Evolutionary conservation across 2,329 filamentous ascomycete species (phyloP), one percentile per base, ranked within the genome.

Genomic region (Ilyonectria destructans): DNA sequence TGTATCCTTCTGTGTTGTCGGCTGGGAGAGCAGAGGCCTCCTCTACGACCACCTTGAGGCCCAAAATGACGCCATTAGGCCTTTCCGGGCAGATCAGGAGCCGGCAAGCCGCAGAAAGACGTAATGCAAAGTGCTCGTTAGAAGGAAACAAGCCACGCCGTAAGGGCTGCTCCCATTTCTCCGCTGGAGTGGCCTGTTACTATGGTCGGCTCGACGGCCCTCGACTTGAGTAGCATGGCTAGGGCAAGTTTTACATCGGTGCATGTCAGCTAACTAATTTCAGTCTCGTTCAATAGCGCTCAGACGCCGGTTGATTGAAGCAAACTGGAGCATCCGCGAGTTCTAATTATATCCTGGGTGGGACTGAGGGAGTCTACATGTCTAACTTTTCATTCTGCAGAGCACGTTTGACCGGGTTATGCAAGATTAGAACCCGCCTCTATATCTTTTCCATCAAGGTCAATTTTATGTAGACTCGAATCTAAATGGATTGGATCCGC

Each of bases 211-310:
- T 45, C 51, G 12, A 81, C 61, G 10, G 70, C 73, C 68, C 77
- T 79, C 26, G 69, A 63, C 26, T 63, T 60, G 21, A 82, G 71
- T 1, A 85, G 71, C n/a, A 83, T 77, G 1, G 83, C 74, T 0
- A 85, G 67, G 4, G 73, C 81, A 6, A 85, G 70, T 67, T 86
- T 84, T 0, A 86, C 37, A 0, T 81, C 81, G 0, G 83, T 85
- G 57, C 80, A 84, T 0, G 82, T 52, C 0, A 84, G 79, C 62
- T 85, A 84, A 29, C 74, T 76, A 26, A 76, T 58, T 12, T 75
- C 72, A 3, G 78, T 68, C 19, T 76, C 74, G 69, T 85, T 83
- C 3, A 40, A 3, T n/a, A 5, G 10, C 37, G 37, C 3, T 40
- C 37, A 40, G 37, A 12, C 13, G 37, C 12, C 4, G 15, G 37